Evolutionary conservation across 805 yeast genomes (phyloP).

Genomic region (Tetrapisispora pingtungensis): DNA sequence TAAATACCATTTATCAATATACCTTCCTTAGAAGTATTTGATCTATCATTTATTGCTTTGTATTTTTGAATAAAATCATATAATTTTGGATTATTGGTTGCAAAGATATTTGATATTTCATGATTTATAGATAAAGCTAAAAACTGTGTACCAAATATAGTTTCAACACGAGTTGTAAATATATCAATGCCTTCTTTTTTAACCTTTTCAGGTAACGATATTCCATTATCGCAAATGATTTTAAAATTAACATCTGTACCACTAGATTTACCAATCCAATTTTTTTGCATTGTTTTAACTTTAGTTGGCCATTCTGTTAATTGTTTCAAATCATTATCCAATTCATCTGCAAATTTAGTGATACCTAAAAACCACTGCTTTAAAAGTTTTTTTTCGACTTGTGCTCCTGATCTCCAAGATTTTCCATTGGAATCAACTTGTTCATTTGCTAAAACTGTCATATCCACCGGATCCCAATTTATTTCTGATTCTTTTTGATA

Average conservation of each 20-base stretch:
- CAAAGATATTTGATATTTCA: constrained; percentile 39
- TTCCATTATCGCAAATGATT: constrained; percentile 10
- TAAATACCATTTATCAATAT: constrained; percentile 36
- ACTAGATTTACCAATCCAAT: constrained; percentile 87
- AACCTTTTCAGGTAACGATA: constrained; percentile 1
- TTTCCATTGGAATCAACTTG: constrained; percentile 87
- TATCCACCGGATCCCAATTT: constrained; percentile 96
- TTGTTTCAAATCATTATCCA: constrained; percentile 51
- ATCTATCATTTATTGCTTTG: constrained; percentile 19
- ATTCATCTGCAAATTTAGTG: constrained; percentile 63
- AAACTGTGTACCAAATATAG: constrained; percentile 73
- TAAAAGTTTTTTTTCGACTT: constrained; percentile 70
- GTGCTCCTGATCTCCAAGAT: constrained; percentile 96
- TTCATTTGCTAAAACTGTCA: constrained; percentile 91
- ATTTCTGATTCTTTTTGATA: constrained; percentile 80
- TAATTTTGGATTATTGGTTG: constrained; percentile 34
- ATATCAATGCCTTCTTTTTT: constrained; percentile 33
- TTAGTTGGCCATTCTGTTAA: constrained; percentile 78
- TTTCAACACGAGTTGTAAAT: constrained; percentile 87
- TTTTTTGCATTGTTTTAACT: constrained; percentile 80
- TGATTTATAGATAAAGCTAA: constrained; percentile 70
- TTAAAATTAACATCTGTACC: constrained; percentile 64
- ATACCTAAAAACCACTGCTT: constrained; percentile 94
- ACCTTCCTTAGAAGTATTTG: constrained; percentile 52
- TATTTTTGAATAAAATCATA: constrained; percentile 35